These are phyloP conservation scores for Fusarium sterilihyphosum DNA, from an alignment of 2,329 filamentous ascomycete genomes.

Conservation along the genomic window DNA sequence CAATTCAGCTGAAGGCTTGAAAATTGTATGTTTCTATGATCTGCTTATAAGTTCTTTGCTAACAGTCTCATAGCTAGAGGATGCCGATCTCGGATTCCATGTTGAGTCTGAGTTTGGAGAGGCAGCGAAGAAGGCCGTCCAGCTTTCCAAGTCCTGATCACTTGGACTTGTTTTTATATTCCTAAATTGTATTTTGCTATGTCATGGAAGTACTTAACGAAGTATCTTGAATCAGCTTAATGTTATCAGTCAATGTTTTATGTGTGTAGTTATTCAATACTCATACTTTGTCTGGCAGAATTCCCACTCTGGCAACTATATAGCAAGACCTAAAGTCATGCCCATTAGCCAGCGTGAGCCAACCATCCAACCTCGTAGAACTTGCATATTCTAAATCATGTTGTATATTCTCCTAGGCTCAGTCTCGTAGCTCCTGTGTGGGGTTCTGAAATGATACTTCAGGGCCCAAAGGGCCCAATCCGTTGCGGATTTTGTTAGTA, in stretches of 20 bases:
- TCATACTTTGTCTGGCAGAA: neutral
- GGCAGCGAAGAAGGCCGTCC: neutral
- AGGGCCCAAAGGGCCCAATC: neutral
- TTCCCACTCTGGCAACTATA: no score
- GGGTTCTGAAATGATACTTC: neutral
- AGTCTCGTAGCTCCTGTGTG: neutral
- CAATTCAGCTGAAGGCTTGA: neutral
- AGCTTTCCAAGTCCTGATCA: neutral
- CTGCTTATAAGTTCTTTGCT: neutral
- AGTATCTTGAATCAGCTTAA: fast-evolving
- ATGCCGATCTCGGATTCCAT: neutral
- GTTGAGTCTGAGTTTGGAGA: slow-evolving; percentile 1
- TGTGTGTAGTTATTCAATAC: fast-evolving
- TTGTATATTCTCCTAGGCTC: neutral
- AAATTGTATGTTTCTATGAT: neutral
- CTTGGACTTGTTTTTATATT: neutral
- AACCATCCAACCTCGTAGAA: neutral
- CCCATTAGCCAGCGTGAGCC: neutral
- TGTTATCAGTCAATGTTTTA: no score
- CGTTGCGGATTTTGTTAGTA: neutral
- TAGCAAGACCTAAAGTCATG: neutral
- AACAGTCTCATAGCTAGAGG: neutral
- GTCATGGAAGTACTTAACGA: fast-evolving
- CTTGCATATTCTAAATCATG: neutral
- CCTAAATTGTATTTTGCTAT: neutral